Evolutionary conservation across 2,329 filamentous ascomycete genomes (phyloP).

Genomic region (Dactylella cylindrospora): DNA sequence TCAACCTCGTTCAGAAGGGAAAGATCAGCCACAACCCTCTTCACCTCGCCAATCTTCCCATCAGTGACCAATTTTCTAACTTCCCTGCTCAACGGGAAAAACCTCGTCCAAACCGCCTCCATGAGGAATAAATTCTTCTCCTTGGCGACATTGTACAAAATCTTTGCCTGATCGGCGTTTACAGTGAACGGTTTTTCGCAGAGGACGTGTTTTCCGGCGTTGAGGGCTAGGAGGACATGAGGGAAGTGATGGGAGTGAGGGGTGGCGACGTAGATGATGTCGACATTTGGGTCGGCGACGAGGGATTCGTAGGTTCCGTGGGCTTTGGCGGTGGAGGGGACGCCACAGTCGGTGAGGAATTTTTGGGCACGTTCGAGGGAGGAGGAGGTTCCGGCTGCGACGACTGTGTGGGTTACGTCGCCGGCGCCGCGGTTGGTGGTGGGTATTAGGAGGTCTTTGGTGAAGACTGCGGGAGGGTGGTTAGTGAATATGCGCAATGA

Average conservation of each 20-base stretch:
- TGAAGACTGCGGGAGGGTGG: slow-evolving; percentile 60
- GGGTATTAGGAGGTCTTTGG: slow-evolving; percentile 75
- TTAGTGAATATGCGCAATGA: slow-evolving; percentile 4
- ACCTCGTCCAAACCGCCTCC: slow-evolving; percentile 88
- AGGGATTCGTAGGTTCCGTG: slow-evolving; percentile 83
- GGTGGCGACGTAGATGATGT: slow-evolving; percentile 86
- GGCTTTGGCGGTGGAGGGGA: slow-evolving; percentile 65
- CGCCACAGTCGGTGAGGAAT: slow-evolving; percentile 71
- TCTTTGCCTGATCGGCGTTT: slow-evolving; percentile 73
- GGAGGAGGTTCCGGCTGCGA: slow-evolving; percentile 77
- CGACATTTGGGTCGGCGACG: slow-evolving; percentile 73
- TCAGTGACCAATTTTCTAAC: slow-evolving; percentile 65
- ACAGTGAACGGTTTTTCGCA: slow-evolving; percentile 91
- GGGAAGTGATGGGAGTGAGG: slow-evolving; percentile 93
- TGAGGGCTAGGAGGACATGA: slow-evolving; percentile 79
- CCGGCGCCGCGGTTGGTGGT: slow-evolving; percentile 67
- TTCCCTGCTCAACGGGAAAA: slow-evolving; percentile 79
- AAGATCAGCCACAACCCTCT: slow-evolving; percentile 63
- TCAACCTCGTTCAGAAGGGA: slow-evolving; percentile 65
- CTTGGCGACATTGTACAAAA: slow-evolving; percentile 70
- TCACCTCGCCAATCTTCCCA: slow-evolving; percentile 63
- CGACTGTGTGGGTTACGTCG: slow-evolving; percentile 74
- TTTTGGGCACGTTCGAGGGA: slow-evolving; percentile 68
- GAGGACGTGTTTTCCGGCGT: slow-evolving; percentile 82
- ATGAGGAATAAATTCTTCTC: slow-evolving; percentile 75